Base-by-base conservation (phyloP, 352 stramenopile species). In the Phytophthora constricta region DNA sequence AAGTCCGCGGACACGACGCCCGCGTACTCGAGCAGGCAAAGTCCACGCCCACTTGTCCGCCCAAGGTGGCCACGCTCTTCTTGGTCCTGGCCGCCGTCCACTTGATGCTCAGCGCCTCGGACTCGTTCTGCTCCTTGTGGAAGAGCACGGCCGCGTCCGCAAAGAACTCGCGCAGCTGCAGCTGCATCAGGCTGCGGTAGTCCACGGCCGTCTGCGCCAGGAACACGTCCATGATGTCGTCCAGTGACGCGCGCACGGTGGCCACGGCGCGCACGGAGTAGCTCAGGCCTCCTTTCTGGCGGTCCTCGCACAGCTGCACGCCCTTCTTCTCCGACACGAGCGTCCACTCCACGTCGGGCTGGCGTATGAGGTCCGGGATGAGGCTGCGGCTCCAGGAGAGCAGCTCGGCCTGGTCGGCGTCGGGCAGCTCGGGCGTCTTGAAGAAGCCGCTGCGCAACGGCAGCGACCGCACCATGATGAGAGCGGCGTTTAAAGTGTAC, bases 191-290 rank as follows among this genome's bases (percentile, higher is more conserved):
- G 45, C 77, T 66, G 41, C 84, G 84, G 58, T 86, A 92, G 55
- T 92, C 82, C 19, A 69, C 43, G 17, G 86, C 92, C n/a, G 56
- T 80, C 14, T 70, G 65, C 11, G 73, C 69, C 13, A 90, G 67
- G 56, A 95, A 93, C 59, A 95, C 82, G 68, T 93, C 83, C 82
- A 93, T 91, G 58, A 93, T 64, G 62, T 92, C 84, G 42, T 92
- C 86, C 22, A 95, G 68, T 50, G 79, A 67, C 20, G 84, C 80
- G 42, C 73, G 72, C 4, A 95, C 75, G 0, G 81, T 82, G 14
- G 81, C 70, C 9, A 90, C 70, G 19, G 79, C 79, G 31, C 80
- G 81, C 48, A 95, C 80, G n/a, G 77, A 89, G 78, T 95, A 95
- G 28, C 79, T 92, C 10, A 95, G 76, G 5, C 86, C 86, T 19